Base-by-base conservation (phyloP, 441 rosid species). In the Adansonia madagascariensis region DNA sequence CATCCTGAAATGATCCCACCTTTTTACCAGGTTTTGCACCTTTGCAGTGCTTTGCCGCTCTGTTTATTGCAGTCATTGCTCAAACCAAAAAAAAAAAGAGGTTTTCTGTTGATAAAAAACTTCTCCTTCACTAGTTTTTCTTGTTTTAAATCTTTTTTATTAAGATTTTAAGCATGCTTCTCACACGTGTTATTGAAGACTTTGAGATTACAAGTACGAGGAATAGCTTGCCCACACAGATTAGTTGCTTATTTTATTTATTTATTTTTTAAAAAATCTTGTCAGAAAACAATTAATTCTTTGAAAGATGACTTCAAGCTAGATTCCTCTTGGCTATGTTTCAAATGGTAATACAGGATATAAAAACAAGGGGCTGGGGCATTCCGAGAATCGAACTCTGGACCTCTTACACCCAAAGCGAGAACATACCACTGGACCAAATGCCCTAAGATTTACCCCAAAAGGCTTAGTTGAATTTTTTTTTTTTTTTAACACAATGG, bases 321-420 rank as follows among this genome's bases (percentile, higher is more conserved):
- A 11, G 18, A 24, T 12, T 27, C 43, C 43, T 61, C 43, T 61
- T 12, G n/a, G 7, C 17, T 11, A 61, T 61, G 39, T 12, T 27
- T 71, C 22, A 24, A 50, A 49, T 18, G 43, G 9, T 12, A 20
- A 27, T 8, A 47, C 2, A 2, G 35, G 4, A n/a, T 4, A 24
- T 31, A 24, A 24, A 24, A 24, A 24, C 27, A 24, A 24, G 27
- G 27, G 27, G 27, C 27, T 27, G 18, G 89, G 86, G 87, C 87
- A 82, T 88, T 88, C 83, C 80, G 84, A 66, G 35, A 67, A 68
- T 68, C 5, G 10, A 46, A 68, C 56, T 46, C 39, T 5, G 41
- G 56, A 46, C 72, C 56, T 68, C 72, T 68, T 5, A 3, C 56
- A 46, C 56, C 56, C 18, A 20, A 68, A 68, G 41, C 41, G 6